A percentile compares a stretch with the other conserved stretches of the same genome.
These are phyloP conservation scores for Cordyceps cicadae DNA, from an alignment of 2,329 filamentous ascomycete species.

Conservation along the genomic window DNA sequence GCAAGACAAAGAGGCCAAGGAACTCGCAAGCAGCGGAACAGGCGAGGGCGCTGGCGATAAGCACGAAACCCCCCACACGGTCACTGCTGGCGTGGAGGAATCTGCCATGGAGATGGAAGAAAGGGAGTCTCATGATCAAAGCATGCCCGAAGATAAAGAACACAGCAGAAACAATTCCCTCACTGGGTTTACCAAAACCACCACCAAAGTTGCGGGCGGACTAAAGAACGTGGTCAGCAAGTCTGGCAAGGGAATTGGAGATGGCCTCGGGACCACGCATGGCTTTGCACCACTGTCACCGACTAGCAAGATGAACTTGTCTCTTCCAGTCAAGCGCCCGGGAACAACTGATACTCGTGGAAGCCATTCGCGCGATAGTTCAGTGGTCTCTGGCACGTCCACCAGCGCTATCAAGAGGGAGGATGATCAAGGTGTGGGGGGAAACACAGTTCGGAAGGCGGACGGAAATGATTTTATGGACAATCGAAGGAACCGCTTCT, in stretches of 20 bases:
- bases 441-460: slow-evolving; percentile 46
- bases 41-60: slow-evolving; percentile 45
- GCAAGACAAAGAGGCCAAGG: slow-evolving; percentile 42
- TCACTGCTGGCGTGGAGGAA: slow-evolving; percentile 39
- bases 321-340: slow-evolving; percentile 7
- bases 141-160: slow-evolving; percentile 20
- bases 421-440: slow-evolving; percentile 14
- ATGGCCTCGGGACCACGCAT: slow-evolving; percentile 45
- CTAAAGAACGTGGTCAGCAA: slow-evolving; percentile 19
- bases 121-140: slow-evolving; percentile 14
- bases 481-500: slow-evolving; percentile 41
- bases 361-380: slow-evolving; percentile 29
- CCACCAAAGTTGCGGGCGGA: not conserved
- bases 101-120: slow-evolving; percentile 18
- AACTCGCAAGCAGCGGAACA: slow-evolving; percentile 39
- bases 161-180: slow-evolving; percentile 13
- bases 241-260: slow-evolving; percentile 42
- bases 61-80: slow-evolving; percentile 44
- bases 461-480: slow-evolving; percentile 43
- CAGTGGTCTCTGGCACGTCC: slow-evolving; percentile 31
- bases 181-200: not conserved
- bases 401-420: slow-evolving; percentile 19
- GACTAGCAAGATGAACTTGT: slow-evolving; percentile 13
- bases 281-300: slow-evolving; percentile 34
- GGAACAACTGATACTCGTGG: slow-evolving; percentile 25